Evolutionary conservation across 2,329 filamentous ascomycete species (phyloP).

Genomic region (Arthrobotrys musiformis): DNA sequence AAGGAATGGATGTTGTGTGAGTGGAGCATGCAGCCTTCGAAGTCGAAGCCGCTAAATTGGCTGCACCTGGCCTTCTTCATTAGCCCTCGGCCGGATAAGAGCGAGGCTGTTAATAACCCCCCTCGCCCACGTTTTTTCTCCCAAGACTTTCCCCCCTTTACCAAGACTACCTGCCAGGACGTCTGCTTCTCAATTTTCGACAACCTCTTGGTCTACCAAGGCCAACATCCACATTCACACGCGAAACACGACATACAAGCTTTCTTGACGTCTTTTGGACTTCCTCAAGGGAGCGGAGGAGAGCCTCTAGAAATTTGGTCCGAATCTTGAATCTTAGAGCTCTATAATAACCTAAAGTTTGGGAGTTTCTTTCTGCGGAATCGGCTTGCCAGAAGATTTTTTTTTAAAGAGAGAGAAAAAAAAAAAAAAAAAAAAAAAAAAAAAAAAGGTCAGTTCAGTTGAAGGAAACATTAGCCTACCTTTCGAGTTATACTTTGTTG

Average conservation of each 20-base stretch:
- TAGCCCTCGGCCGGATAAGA: slow-evolving; percentile 39
- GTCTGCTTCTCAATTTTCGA: slow-evolving; percentile 16
- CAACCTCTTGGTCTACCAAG: slow-evolving; percentile 40
- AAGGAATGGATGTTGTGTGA: slow-evolving; percentile 16
- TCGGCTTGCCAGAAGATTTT: slow-evolving; percentile 7
- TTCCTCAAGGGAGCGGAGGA: background rate
- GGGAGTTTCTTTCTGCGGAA: background rate
- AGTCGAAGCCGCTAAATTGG: slow-evolving; percentile 37
- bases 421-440: background rate
- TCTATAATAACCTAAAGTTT: background rate
- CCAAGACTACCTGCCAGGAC: slow-evolving; percentile 43
- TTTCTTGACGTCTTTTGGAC: slow-evolving; percentile 32
- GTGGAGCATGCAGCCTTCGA: slow-evolving; percentile 28
- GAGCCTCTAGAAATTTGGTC: background rate
- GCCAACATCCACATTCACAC: slow-evolving; percentile 35
- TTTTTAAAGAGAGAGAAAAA: background rate
- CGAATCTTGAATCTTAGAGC: background rate
- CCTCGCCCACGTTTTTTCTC: slow-evolving; percentile 40
- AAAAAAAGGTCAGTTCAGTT: slow-evolving; percentile 27
- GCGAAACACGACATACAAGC: slow-evolving; percentile 41
- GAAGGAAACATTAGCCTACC: slow-evolving; percentile 18
- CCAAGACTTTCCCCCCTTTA: slow-evolving; percentile 49
- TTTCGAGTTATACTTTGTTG: slow-evolving; percentile 11
- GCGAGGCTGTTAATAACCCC: slow-evolving; percentile 36
- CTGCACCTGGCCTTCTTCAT: slow-evolving; percentile 28